These are phyloP conservation scores for Senecio squalidus DNA, from an alignment of 140 eudicot species.

Conservation along the genomic window DNA sequence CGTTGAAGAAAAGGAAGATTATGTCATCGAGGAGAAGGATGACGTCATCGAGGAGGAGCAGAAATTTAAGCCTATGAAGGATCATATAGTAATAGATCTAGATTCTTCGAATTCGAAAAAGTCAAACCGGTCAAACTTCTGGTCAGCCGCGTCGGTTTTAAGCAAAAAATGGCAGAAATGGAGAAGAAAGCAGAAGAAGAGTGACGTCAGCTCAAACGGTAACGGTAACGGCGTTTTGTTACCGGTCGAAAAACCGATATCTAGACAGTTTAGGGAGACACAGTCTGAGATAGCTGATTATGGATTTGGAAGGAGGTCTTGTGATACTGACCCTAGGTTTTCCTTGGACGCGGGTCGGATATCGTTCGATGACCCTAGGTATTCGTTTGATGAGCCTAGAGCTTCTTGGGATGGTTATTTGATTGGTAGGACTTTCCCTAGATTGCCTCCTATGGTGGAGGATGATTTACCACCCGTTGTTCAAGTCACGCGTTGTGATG, in stretches of 20 bases:
- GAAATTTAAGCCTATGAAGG: conserved; percentile 57
- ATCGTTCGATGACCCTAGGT: conserved; percentile 85
- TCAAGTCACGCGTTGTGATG: conserved; percentile 51
- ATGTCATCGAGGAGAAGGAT: background rate
- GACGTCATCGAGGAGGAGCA: background rate
- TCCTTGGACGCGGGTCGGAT: conserved; percentile 85
- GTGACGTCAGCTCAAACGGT: conserved; percentile 20
- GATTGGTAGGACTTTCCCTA: conserved; percentile 58
- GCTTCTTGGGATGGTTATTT: conserved; percentile 97
- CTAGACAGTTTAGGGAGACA: conserved; percentile 63
- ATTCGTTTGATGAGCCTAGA: conserved; percentile 88
- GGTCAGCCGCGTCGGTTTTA: conserved; percentile 93
- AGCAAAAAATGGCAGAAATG: conserved; percentile 85
- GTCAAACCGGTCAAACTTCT: conserved; percentile 46
- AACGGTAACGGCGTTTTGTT: conserved; percentile 42
- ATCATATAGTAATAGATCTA: conserved; percentile 57
- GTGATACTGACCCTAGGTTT: conserved; percentile 87
- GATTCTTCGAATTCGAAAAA: conserved; percentile 51
- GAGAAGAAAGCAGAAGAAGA: conserved; percentile 80
- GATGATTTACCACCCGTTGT: conserved; percentile 40
- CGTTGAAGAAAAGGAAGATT: conserved; percentile 4
- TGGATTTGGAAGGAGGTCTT: conserved; percentile 82
- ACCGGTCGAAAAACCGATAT: conserved; percentile 58
- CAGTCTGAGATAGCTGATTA: conserved; percentile 89
- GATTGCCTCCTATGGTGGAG: conserved; percentile 87